A percentile compares a stretch with the other conserved stretches of the same genome.
Evolutionary conservation across 164 flowering plant genomes (phyloP).

Genomic region (Umbellularia californica): DNA sequence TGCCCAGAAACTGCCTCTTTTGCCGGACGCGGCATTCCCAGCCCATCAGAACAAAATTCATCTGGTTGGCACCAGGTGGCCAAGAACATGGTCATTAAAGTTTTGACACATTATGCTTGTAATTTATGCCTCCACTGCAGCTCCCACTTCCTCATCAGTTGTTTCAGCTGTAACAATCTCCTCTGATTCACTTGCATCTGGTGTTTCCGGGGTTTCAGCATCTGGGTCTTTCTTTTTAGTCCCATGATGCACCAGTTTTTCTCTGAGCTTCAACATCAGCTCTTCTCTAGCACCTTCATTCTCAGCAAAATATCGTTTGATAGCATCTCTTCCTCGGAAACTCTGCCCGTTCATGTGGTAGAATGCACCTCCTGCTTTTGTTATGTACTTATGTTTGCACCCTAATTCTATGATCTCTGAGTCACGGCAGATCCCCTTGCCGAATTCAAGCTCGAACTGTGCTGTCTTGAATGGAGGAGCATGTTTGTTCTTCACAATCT

Average conservation of each 20-base stretch:
- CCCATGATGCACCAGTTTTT: conserved; percentile 41
- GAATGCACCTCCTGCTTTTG: conserved; percentile 38
- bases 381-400: conserved; percentile 53
- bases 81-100: neutral
- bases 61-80: neutral
- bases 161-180: conserved; percentile 33
- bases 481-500: conserved; percentile 88
- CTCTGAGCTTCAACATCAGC: conserved; percentile 49
- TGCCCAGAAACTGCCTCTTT: neutral
- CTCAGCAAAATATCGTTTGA: conserved; percentile 42
- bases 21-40: neutral
- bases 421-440: conserved; percentile 75
- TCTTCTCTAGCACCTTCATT: conserved; percentile 46
- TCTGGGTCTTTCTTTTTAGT: conserved; percentile 24
- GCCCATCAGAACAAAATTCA: neutral
- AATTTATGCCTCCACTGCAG: conserved; percentile 50
- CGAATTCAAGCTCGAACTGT: conserved; percentile 84
- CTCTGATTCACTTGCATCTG: conserved; percentile 22
- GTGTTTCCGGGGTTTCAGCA: conserved; percentile 5
- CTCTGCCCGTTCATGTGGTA: conserved; percentile 38
- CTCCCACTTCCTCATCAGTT: conserved; percentile 45
- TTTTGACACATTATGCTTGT: neutral
- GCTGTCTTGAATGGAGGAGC: conserved; percentile 89
- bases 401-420: conserved; percentile 71
- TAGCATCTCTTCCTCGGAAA: conserved; percentile 61